Base-by-base conservation (phyloP, 345 rosid species). In the Carallia pectinifolia region DNA sequence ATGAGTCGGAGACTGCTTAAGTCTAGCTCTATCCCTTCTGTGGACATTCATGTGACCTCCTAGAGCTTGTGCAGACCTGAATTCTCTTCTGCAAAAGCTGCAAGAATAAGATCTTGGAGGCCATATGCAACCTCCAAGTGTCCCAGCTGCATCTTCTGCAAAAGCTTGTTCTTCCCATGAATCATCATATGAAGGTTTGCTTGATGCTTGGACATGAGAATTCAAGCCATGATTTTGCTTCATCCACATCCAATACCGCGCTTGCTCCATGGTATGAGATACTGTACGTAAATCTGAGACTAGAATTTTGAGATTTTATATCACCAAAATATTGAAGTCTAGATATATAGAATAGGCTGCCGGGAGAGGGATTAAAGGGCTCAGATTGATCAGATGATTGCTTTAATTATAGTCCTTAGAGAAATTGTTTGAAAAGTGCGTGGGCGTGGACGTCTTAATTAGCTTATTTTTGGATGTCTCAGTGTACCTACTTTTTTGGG, bases 131-230 rank as follows among this genome's bases (percentile, higher is more conserved):
- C 81, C 81, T 10, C 81, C 81, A 0, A 72, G 66, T 13, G 67
- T 27, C 2, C 77, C 77, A 6, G 71, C 67, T 63, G 81, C 74
- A 64, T 77, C 81, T 52, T 77, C 81, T 2, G 81, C 81, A 37
- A 77, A 77, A 58, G 81, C 81, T 39, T 73, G 81, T 27, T 77
- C 81, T 69, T 77, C 81, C 81, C 81, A 77, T 1, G 98, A 93
- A 67, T 86, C 89, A 19, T 83, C 85, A 50, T 69, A 77, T 2
- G 73, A 30, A 74, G 81, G 18, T 17, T 23, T 62, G 7, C 30
- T 79, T 16, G 82, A 68, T 4, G 71, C 40, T 53, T 78, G 83
- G 64, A 79, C 71, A 69, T 76, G 66, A 79, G 85, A 68, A 81
- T 58, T 67, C 79, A 81, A 69, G 69, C 70, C 68, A 48, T 64